These are phyloP conservation scores for Candida dajiaensis DNA, from an alignment of 805 yeast genomes.

Conservation along the genomic window DNA sequence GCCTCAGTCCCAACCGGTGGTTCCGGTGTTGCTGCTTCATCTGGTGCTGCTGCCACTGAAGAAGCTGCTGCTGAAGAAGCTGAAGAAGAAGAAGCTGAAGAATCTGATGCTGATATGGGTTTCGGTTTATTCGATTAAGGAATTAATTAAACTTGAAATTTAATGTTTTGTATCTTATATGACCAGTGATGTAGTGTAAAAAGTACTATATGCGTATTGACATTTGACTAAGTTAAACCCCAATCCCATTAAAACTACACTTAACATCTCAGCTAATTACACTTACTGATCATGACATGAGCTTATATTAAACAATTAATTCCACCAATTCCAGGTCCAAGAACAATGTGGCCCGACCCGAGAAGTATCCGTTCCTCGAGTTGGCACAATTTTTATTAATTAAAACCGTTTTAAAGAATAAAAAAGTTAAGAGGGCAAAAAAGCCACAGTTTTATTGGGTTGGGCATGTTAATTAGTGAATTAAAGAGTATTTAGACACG, in stretches of 20 bases:
- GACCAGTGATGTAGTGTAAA: not conserved
- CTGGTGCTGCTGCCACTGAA: conserved; percentile 65
- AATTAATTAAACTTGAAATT: conserved; percentile 1
- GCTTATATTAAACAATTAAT: too few relatives aligned
- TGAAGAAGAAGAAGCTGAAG: conserved; percentile 61
- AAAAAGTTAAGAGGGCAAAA: too few relatives aligned
- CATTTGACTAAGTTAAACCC: too few relatives aligned
- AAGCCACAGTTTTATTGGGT: conserved; percentile 3
- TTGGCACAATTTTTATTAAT: too few relatives aligned
- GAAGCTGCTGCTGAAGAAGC: conserved; percentile 69
- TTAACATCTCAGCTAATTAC: too few relatives aligned
- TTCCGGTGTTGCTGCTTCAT: conserved; percentile 80
- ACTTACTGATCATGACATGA: too few relatives aligned
- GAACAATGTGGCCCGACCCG: not conserved
- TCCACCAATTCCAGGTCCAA: too few relatives aligned
- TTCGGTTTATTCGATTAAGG: conserved; percentile 97
- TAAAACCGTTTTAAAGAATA: too few relatives aligned
- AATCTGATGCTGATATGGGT: conserved; percentile 77
- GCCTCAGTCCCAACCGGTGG: conserved; percentile 98
- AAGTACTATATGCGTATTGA: too few relatives aligned
- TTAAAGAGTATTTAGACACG: not conserved
- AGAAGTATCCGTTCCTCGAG: not conserved
- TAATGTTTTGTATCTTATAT: conserved; percentile 14
- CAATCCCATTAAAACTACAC: too few relatives aligned
- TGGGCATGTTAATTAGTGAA: not conserved